Conservation (phyloP, 371 early-diverging fungal species). For the Mortierella sp. region DNA sequence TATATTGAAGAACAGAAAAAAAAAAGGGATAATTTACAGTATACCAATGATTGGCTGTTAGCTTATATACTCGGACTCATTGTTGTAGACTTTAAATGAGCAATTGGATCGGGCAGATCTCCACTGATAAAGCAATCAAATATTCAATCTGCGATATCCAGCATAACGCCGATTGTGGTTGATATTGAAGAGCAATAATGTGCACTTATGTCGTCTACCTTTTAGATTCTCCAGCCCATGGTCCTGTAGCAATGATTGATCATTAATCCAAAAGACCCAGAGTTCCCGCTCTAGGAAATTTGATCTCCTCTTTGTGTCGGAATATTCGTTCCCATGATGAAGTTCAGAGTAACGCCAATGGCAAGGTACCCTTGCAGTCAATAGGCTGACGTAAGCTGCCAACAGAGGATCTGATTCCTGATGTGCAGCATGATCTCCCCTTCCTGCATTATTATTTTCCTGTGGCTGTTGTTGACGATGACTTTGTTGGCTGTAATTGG, state of each 20-base stretch:
- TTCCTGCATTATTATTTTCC: background rate
- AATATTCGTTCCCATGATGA: background rate
- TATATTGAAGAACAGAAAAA: background rate
- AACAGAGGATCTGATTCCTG: slow-evolving; percentile 50
- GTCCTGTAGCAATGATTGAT: slow-evolving; percentile 28
- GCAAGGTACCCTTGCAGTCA: slow-evolving; percentile 43
- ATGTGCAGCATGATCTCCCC: background rate
- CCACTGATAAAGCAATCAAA: too few species aligned
- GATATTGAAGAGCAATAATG: too few species aligned
- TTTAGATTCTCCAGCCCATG: slow-evolving; percentile 43
- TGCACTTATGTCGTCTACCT: slow-evolving; percentile 22
- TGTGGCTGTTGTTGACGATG: background rate
- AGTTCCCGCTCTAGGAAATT: slow-evolving; percentile 34
- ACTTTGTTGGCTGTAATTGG: slow-evolving; percentile 1
- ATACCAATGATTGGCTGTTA: too few species aligned
- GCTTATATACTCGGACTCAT: too few species aligned
- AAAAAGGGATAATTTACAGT: background rate
- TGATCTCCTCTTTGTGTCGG: slow-evolving; percentile 4
- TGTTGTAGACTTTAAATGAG: background rate
- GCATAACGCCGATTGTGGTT: too few species aligned
- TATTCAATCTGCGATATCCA: too few species aligned
- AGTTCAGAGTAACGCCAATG: slow-evolving; percentile 45
- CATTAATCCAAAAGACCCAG: slow-evolving; percentile 55
- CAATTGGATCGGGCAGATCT: background rate
- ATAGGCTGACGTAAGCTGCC: slow-evolving; percentile 32